Base-by-base conservation (phyloP, 352 stramenopile genomes). In the Phytophthora pini region DNA sequence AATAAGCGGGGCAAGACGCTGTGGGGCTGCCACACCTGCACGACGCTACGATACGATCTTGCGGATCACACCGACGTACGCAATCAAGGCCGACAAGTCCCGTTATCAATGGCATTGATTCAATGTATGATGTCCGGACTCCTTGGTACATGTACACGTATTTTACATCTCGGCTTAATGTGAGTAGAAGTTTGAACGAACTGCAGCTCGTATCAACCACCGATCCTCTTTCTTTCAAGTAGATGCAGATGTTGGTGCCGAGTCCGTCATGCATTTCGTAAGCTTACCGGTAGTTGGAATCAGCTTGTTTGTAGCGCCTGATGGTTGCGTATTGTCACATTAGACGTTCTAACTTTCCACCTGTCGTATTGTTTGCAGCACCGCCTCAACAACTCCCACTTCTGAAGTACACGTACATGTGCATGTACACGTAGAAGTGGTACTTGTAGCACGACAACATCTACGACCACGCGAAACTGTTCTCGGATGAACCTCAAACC, bases 11-110 rank as follows among this genome's bases (percentile, higher is more conserved):
- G 11, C 45, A 52, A 9, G 44, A 36, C 8, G 8, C 3, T 12
- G 31, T 36, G 11, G 31, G 31, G 7, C 31, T 36, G 8, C 9
- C n/a, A 26, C 5, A 46, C 40, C 40, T 46, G 40, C 40, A 26
- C 40, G n/a, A 46, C 40, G 5, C n/a, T 11, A 46, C 40, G 40
- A 46, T 5, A 46, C 40, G 40, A 46, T 46, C 40, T 26, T 46
- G 40, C 17, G 40, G 17, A 46, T 26, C 15, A 17, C 17, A 20
- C 7, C 7, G 40, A 46, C 40, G 17, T 26, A 46, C 40, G 17
- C 40, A 46, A 27, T 46, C 40, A 46, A 46, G 40, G 8, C 17
- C 15, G 40, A 10, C 13, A 2, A 11, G 15, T 26, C 4, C 39
- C 17, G 40, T 46, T 27, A 46, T 26, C 17, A 15, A 26, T 34